A percentile compares a stretch with the other conserved stretches of the same genome.
These are phyloP conservation scores for Candida buenavistaensis DNA, from an alignment of 1,139 yeast species.

Conservation along the genomic window DNA sequence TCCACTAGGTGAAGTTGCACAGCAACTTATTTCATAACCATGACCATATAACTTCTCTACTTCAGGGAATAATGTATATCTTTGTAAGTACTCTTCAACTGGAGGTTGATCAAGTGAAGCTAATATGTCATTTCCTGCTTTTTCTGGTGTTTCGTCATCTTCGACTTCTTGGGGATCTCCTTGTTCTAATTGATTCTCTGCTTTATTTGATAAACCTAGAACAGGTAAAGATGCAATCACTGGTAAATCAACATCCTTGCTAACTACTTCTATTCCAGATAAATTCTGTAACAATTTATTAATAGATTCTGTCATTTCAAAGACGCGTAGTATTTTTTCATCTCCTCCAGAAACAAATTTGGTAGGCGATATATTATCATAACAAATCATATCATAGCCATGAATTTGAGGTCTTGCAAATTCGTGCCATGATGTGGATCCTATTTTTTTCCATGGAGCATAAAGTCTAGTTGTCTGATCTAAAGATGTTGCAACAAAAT, in stretches of 20 bases:
- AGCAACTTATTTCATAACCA: slow-evolving; percentile 88
- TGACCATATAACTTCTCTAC: slow-evolving; percentile 93
- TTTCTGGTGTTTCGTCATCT: slow-evolving; percentile 27
- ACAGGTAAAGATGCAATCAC: slow-evolving; percentile 93
- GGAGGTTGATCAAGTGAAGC: slow-evolving; percentile 62
- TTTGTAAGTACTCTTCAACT: slow-evolving; percentile 82
- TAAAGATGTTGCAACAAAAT: slow-evolving; percentile 70
- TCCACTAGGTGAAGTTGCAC: slow-evolving; percentile 71
- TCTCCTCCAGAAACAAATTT: slow-evolving; percentile 93
- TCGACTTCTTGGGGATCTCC: slow-evolving; percentile 40
- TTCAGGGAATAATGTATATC: slow-evolving; percentile 94
- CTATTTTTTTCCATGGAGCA: slow-evolving; percentile 56
- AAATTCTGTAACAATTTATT: slow-evolving; percentile 58
- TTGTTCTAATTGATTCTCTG: slow-evolving; percentile 52
- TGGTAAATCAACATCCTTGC: slow-evolving; percentile 40
- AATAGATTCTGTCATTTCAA: slow-evolving; percentile 85
- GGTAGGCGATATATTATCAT: slow-evolving; percentile 60
- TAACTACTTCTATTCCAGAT: slow-evolving; percentile 42
- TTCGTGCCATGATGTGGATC: slow-evolving; percentile 72
- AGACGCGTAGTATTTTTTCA: slow-evolving; percentile 87
- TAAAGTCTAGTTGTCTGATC: slow-evolving; percentile 92
- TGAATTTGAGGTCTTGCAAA: slow-evolving; percentile 97
- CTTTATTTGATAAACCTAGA: slow-evolving; percentile 90
- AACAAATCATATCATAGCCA: slow-evolving; percentile 93
- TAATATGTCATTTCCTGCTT: slow-evolving; percentile 43